Percentiles rank a stretch among this genome's conserved stretches.
Conservation (phyloP, 129 eudicot species). For the Calendula officinalis region DNA sequence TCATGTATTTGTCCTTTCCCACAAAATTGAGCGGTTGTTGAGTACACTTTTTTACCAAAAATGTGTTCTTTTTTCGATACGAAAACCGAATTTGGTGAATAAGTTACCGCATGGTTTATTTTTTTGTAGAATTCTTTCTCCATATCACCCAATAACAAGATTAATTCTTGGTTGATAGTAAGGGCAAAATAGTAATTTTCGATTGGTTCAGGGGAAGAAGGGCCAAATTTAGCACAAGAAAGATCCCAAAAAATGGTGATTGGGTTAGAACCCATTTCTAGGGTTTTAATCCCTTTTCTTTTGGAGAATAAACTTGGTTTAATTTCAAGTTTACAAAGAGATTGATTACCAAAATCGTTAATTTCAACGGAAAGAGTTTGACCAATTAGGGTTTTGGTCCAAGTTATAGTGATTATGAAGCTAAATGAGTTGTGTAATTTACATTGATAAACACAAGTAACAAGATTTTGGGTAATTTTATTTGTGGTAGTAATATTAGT, state of each 20-base stretch:
- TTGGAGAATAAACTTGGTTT: constrained; percentile 59
- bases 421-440: constrained; percentile 29
- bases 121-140: constrained; percentile 47
- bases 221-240: constrained; percentile 48
- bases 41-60: constrained; percentile 52
- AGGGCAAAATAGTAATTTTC: constrained; percentile 52
- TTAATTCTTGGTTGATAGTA: constrained; percentile 37
- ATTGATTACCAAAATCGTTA: constrained; percentile 29
- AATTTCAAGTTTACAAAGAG: constrained; percentile 46
- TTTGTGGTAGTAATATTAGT: background rate
- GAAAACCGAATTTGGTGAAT: constrained; percentile 28
- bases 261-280: constrained; percentile 31
- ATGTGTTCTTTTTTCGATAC: constrained; percentile 56
- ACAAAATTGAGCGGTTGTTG: constrained; percentile 50
- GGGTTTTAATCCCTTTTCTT: constrained; percentile 43
- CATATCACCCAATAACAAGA: constrained; percentile 50
- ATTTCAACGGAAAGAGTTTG: constrained; percentile 48
- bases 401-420: constrained; percentile 49
- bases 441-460: constrained; percentile 55
- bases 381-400: constrained; percentile 67
- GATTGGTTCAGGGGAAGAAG: constrained; percentile 53
- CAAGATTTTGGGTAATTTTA: constrained; percentile 52
- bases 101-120: constrained; percentile 19
- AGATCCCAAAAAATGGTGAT: constrained; percentile 50
- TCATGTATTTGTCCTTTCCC: constrained; percentile 51